phyloP scores from a whole-genome alignment of 2,329 filamentous ascomycete species.

The Aspergillus sp. region DNA sequence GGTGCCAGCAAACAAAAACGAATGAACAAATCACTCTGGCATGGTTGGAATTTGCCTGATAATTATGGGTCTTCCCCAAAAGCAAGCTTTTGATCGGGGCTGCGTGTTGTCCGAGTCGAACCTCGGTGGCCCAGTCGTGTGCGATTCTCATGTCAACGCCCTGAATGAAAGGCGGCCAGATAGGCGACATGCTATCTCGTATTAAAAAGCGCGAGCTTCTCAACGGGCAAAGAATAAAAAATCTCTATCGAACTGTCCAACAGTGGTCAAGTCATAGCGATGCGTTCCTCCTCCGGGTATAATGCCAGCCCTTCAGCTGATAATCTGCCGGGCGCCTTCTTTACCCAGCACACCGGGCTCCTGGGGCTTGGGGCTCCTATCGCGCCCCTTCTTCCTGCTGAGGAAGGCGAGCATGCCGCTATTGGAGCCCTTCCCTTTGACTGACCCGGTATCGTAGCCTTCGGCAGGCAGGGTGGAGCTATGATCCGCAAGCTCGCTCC shows the following conservation, averaged over 20 bases:
- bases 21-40: neutral
- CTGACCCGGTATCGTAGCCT: conserved; percentile 49
- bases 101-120: neutral
- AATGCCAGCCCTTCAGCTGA: conserved; percentile 54
- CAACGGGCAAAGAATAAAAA: conserved; percentile 1
- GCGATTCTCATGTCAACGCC: neutral
- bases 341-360: conserved; percentile 93
- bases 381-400: conserved; percentile 83
- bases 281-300: neutral
- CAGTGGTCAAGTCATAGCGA: conserved; percentile 2
- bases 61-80: neutral
- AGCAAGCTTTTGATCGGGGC: neutral
- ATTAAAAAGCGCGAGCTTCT: neutral
- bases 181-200: neutral
- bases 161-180: neutral
- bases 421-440: conserved; percentile 51
- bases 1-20: neutral
- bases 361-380: conserved; percentile 90
- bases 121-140: neutral
- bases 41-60: neutral
- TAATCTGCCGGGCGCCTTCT: conserved; percentile 83
- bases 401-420: conserved; percentile 89
- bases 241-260: conserved; percentile 4
- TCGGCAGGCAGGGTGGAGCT: conserved; percentile 73
- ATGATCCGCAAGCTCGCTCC: conserved; percentile 86